Evolutionary conservation across 2,329 filamentous ascomycete species (phyloP).

Genomic region (Penicillium psychrosexuale): DNA sequence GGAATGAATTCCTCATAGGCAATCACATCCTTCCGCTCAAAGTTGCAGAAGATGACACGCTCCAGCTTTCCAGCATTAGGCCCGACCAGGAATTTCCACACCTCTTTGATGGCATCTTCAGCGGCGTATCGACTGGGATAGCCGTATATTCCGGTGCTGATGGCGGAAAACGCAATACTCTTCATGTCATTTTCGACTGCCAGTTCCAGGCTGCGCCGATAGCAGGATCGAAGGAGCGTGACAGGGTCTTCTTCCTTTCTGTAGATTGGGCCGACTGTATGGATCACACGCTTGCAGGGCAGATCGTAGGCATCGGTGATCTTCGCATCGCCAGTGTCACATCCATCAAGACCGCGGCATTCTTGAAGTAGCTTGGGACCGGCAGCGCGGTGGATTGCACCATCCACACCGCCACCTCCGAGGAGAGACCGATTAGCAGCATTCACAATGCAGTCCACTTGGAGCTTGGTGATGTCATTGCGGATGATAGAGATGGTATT

Average conservation of each 20-base stretch:
- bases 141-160: conserved; percentile 88
- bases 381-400: conserved; percentile 80
- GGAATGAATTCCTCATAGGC: conserved; percentile 70
- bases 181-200: conserved; percentile 64
- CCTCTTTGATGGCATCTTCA: conserved; percentile 62
- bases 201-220: conserved; percentile 67
- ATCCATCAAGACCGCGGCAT: conserved; percentile 69
- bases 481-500: conserved; percentile 63
- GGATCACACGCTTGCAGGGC: conserved; percentile 76
- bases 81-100: conserved; percentile 53
- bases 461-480: conserved; percentile 77
- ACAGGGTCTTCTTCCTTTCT: conserved; percentile 30
- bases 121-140: conserved; percentile 76
- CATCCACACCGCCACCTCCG: conserved; percentile 88
- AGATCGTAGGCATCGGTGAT: conserved; percentile 76
- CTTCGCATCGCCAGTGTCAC: conserved; percentile 73
- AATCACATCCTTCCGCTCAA: conserved; percentile 70
- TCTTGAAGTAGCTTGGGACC: conserved; percentile 66
- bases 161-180: conserved; percentile 75
- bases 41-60: conserved; percentile 80
- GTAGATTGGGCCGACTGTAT: conserved; percentile 86
- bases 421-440: conserved; percentile 77
- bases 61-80: conserved; percentile 53
- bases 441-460: conserved; percentile 83
- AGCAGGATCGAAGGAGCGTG: conserved; percentile 60